Evolutionary conservation across 2,329 filamentous ascomycete genomes (phyloP), one percentile per base, ranked within the genome.

Genomic region (Xylariaceae sp.): DNA sequence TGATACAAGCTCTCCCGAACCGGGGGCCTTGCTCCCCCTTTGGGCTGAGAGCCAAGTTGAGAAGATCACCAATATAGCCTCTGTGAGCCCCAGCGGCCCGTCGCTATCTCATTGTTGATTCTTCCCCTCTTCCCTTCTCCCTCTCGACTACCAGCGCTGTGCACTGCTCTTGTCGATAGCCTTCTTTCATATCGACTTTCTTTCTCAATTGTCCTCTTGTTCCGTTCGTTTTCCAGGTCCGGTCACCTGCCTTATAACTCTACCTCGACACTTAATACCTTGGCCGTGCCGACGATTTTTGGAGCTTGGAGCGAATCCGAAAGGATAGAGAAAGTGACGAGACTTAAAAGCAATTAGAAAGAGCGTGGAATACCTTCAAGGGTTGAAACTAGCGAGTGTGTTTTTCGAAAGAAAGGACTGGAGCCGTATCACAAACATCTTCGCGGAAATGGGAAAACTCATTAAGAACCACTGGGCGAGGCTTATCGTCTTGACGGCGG

Each of bases 391-490:
- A 53, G 48, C 52, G 50, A 58, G 19, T 14, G 50, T 51, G 16
- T 38, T 58, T 50, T 47, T 46, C n/a, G 16, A 45, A 13, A 34
- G 47, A 61, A 50, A 42, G 28, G 51, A 45, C 17, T 39, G 14
- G 38, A 41, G 31, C 48, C 39, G 41, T 51, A 33, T 45, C 31
- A 56, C 50, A 31, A 49, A 45, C 16, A 57, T 18, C 43, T 50
- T 58, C 52, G 60, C 45, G 71, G 75, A 61, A 58, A 99, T 99
- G 94, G 94, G 94, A 73, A 94, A 88, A 75, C 86, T 99, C 69
- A 97, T 99, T 78, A 99, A 99, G 82, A 97, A 97, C 78, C 94
- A 99, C 78, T 96, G 90, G 90, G 94, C 91, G 63, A 88, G 94
- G 56, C 86, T 99, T 66, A 94, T 99, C 68, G 82, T 96, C 72